Evolutionary conservation across 257 asterid genomes (phyloP).

Genomic region (Primulina huaijiensis): DNA sequence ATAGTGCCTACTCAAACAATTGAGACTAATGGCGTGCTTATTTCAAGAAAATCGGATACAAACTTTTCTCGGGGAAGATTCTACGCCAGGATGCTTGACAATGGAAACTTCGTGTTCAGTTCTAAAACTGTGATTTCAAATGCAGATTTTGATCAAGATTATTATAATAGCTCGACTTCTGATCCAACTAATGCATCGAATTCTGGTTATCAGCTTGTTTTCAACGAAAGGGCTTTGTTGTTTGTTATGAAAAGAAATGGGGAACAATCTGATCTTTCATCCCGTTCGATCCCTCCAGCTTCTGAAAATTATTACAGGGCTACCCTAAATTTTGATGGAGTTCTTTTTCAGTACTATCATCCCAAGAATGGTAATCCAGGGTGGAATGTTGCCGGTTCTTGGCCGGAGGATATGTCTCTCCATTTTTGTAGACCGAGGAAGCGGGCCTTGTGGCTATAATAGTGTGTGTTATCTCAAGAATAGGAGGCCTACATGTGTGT

Average conservation of each 20-base stretch:
- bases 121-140: constrained; percentile 30
- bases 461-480: constrained; percentile 35
- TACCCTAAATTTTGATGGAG: constrained; percentile 48
- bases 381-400: constrained; percentile 31
- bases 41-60: constrained; percentile 25
- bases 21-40: constrained; percentile 22
- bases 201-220: constrained; percentile 37
- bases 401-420: constrained; percentile 36
- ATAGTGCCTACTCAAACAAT: constrained; percentile 35
- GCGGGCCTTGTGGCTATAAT: constrained; percentile 70
- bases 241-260: constrained; percentile 32
- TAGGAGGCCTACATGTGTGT: constrained; percentile 41
- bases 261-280: not conserved
- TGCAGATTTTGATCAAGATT: constrained; percentile 28
- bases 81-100: constrained; percentile 28
- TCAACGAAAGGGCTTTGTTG: constrained; percentile 31
- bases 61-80: constrained; percentile 49
- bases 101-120: constrained; percentile 41
- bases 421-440: constrained; percentile 24
- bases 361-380: constrained; percentile 29
- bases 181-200: constrained; percentile 22
- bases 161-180: constrained; percentile 34
- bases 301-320: constrained; percentile 40
- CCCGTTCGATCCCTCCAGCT: constrained; percentile 15
- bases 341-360: constrained; percentile 38